Evolutionary conservation across 495 filamentous ascomycete genomes (phyloP).

Genomic region (Chlorociboria aeruginascens): DNA sequence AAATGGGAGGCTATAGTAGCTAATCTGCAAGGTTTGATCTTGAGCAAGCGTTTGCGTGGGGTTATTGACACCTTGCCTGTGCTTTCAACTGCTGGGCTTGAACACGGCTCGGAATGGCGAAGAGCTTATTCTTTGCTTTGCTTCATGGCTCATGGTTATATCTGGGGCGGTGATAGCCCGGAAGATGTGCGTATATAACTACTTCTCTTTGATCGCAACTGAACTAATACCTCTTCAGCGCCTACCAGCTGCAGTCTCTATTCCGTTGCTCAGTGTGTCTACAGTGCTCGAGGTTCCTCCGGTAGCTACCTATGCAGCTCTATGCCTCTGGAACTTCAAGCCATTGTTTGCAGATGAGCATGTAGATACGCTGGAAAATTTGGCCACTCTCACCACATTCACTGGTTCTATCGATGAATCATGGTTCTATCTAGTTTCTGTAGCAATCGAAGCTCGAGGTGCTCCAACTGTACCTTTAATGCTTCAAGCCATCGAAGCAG

Average conservation of each 20-base stretch:
- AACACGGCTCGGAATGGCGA: slow-evolving; percentile 79
- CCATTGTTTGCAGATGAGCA: slow-evolving; percentile 71
- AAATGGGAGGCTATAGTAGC: slow-evolving; percentile 79
- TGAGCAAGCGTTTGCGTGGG: slow-evolving; percentile 67
- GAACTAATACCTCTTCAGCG: slow-evolving; percentile 37
- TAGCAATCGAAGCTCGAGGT: slow-evolving; percentile 89
- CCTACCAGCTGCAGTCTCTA: slow-evolving; percentile 73
- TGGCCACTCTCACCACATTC: slow-evolving; percentile 76
- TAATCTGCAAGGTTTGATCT: slow-evolving; percentile 77
- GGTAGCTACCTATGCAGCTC: slow-evolving; percentile 87
- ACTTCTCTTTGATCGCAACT: not conserved
- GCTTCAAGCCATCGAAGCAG: slow-evolving; percentile 76
- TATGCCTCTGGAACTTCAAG: slow-evolving; percentile 93
- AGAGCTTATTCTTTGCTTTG: slow-evolving; percentile 78
- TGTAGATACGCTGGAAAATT: slow-evolving; percentile 70
- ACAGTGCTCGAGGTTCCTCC: slow-evolving; percentile 75
- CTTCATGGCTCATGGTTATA: slow-evolving; percentile 85
- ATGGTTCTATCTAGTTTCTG: slow-evolving; percentile 94
- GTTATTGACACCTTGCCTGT: slow-evolving; percentile 70
- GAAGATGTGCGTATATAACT: slow-evolving; percentile 44
- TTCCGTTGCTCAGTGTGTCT: slow-evolving; percentile 71
- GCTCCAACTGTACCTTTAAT: slow-evolving; percentile 81
- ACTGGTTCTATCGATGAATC: slow-evolving; percentile 96
- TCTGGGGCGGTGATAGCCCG: slow-evolving; percentile 85
- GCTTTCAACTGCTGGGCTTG: slow-evolving; percentile 67